Evolutionary conservation across 768 basidiomycete species (phyloP), one percentile per base, ranked within the genome.

Genomic region (Lactarius sp.): DNA sequence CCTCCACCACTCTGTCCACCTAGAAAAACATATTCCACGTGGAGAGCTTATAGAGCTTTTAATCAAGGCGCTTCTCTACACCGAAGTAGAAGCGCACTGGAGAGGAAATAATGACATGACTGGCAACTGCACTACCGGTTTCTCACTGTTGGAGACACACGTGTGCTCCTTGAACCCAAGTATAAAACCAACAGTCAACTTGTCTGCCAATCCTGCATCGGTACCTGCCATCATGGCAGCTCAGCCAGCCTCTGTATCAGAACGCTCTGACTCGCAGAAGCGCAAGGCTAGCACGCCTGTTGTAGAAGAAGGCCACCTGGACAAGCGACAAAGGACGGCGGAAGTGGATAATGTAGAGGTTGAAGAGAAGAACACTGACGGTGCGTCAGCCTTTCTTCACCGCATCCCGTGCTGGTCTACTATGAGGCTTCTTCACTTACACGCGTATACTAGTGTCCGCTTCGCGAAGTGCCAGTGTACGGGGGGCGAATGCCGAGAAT

Each of bases 41-140:
- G 92, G 92, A 12, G 89, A 92, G 71, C 81, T 94, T 31, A 78
- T 92, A 46, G 90, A 93, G 61, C 83, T 92, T 27, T 81, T 94
- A 39, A 81, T 82, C 71, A 93, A 91, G 75, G 85, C 92, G 4
- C 76, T 94, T 18, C 81, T 93, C 10, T 94, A 91, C 68, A 78
- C 81, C 20, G 92, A 94, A 75, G 88, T 89, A 57, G 92, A 94
- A 77, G 81, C 86, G 7, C 92, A 93, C 69, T 93, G 88, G 86
- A 82, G 83, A 65, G 80, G 80, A 9, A 84, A 54, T 31, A 66
- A 84, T 70, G 76, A 78, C 41, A 75, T 87, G 62, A 80, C 83
- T 7, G 78, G 76, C 51, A 84, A 82, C 68, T 94, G 92, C 80
- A 85, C 83, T 70, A 77, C 80, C 39, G 73, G 79, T 12, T 92